A percentile compares a stretch with the other conserved stretches of the same genome.
Evolutionary conservation across 805 yeast genomes (phyloP).

Genomic region (Zygosaccharomyces siamensis): DNA sequence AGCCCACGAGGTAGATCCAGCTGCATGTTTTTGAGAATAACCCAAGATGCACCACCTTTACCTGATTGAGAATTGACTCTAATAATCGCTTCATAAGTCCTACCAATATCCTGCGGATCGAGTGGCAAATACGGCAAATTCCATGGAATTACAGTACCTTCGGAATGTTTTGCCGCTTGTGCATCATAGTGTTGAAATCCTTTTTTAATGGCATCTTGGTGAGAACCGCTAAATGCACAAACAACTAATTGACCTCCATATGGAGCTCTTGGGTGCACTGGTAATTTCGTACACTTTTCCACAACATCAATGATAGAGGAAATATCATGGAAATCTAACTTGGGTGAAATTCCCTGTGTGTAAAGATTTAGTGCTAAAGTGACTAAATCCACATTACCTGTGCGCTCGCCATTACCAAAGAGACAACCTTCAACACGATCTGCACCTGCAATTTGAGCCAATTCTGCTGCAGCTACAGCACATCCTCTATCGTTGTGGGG

Average conservation of each 20-base stretch:
- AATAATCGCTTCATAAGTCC: slow-evolving; percentile 76
- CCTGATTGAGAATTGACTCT: slow-evolving; percentile 86
- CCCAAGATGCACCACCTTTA: slow-evolving; percentile 86
- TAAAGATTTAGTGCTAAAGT: slow-evolving; percentile 74
- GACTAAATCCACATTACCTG: slow-evolving; percentile 76
- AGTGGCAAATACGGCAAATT: slow-evolving; percentile 71
- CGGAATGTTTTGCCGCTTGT: slow-evolving; percentile 47
- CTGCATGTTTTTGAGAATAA: slow-evolving; percentile 62
- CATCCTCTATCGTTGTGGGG: slow-evolving; percentile 80
- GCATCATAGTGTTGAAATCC: slow-evolving; percentile 43
- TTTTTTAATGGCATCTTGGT: slow-evolving; percentile 67
- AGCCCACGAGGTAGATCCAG: slow-evolving; percentile 67
- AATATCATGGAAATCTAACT: slow-evolving; percentile 65
- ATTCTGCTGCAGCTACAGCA: slow-evolving; percentile 78
- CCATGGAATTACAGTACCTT: slow-evolving; percentile 52
- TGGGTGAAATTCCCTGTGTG: slow-evolving; percentile 71
- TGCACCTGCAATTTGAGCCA: slow-evolving; percentile 74
- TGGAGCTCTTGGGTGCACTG: slow-evolving; percentile 71
- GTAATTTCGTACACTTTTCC: slow-evolving; percentile 74
- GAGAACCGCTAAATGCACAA: slow-evolving; percentile 72
- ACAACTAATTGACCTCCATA: slow-evolving; percentile 76
- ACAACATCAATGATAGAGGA: slow-evolving; percentile 61
- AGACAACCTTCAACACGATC: slow-evolving; percentile 82
- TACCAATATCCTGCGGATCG: slow-evolving; percentile 77
- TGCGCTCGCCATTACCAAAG: slow-evolving; percentile 80